These are phyloP conservation scores for Tagetes patula DNA, from an alignment of 129 eudicot species.

Conservation along the genomic window DNA sequence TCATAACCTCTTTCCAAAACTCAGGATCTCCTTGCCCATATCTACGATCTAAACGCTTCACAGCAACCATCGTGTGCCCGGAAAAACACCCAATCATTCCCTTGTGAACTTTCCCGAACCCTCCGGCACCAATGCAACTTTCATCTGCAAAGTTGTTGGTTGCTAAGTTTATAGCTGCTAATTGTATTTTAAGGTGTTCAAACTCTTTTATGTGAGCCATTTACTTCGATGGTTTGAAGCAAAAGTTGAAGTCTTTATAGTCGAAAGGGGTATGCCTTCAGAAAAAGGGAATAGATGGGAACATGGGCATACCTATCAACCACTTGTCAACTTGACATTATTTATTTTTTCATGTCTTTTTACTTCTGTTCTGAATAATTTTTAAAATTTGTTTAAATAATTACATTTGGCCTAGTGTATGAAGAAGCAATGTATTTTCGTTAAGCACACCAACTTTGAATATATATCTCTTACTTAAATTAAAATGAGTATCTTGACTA, in stretches of 20 bases:
- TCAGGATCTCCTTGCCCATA: not conserved
- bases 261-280: not conserved
- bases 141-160: not conserved
- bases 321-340: not conserved
- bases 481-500: too few relatives aligned
- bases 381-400: not conserved
- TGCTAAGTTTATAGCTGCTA: not conserved
- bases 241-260: not conserved
- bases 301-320: not conserved
- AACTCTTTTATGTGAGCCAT: conserved; percentile 1
- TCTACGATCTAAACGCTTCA: not conserved
- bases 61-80: conserved; percentile 4
- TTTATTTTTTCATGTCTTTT: too few relatives aligned
- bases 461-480: too few relatives aligned
- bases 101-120: not conserved
- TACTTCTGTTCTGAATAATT: not conserved
- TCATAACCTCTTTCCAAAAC: conserved; percentile 12
- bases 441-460: too few relatives aligned
- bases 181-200: conserved; percentile 6
- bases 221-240: not conserved
- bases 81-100: not conserved
- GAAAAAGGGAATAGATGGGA: not conserved
- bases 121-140: not conserved
- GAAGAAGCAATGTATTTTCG: too few relatives aligned
- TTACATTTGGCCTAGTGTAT: not conserved